These are phyloP conservation scores for Silene conica DNA, from an alignment of 148 eudicot species.

Conservation along the genomic window DNA sequence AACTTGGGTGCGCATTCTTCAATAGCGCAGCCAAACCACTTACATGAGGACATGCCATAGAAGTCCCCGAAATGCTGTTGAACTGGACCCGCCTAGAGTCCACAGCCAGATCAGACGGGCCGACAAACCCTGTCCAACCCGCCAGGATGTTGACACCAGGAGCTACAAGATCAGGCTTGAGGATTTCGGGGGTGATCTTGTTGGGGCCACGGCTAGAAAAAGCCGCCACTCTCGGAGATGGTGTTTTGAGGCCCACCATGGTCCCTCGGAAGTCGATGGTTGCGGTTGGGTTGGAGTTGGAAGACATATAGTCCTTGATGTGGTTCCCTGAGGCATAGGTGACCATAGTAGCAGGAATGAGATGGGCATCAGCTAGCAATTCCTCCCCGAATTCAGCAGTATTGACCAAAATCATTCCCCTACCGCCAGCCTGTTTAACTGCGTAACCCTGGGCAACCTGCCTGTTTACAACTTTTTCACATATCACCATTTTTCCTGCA, in stretches of 20 bases:
- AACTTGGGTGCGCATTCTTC: constrained; percentile 55
- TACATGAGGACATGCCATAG: constrained; percentile 98
- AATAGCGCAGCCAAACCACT: constrained; percentile 83
- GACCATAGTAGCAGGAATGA: constrained; percentile 79
- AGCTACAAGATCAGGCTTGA: no score
- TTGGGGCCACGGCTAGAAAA: constrained; percentile 47
- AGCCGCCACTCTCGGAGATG: constrained; percentile 74
- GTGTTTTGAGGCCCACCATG: constrained; percentile 49
- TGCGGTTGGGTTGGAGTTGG: constrained; percentile 61
- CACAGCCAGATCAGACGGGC: constrained; percentile 55
- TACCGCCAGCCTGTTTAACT: constrained; percentile 72
- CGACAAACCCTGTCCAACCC: constrained; percentile 29
- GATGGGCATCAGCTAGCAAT: constrained; percentile 71
- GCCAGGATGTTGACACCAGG: no score
- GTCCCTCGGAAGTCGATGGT: constrained; percentile 65
- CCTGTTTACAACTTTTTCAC: constrained; percentile 75
- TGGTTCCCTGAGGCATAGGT: constrained; percentile 56
- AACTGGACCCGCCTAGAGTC: constrained; percentile 75
- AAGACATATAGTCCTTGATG: constrained; percentile 45
- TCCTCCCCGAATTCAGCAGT: constrained; percentile 74
- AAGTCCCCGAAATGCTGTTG: constrained; percentile 89
- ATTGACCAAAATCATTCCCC: constrained; percentile 69
- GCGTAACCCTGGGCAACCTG: constrained; percentile 79
- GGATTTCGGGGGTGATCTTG: no score
- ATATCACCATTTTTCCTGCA: constrained; percentile 66